These are phyloP conservation scores for Harringtonia lauricola DNA, from an alignment of 2,329 filamentous ascomycete species.

Conservation along the genomic window DNA sequence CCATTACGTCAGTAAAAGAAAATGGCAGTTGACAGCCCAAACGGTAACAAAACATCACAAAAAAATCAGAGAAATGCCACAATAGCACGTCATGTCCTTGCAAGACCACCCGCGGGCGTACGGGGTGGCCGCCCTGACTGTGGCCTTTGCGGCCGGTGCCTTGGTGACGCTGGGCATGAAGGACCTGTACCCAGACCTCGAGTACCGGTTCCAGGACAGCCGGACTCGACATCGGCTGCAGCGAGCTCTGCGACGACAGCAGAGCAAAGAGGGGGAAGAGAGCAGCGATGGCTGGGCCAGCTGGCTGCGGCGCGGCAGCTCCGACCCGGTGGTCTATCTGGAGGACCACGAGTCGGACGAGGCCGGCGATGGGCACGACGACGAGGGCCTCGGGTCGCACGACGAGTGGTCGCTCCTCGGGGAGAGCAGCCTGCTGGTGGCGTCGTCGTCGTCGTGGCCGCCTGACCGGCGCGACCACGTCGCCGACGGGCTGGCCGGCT, in stretches of 20 bases:
- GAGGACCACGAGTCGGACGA: conserved; percentile 40
- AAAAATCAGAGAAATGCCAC: neutral
- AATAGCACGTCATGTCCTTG: conserved; percentile 37
- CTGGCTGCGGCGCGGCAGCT: conserved; percentile 17
- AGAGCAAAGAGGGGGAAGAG: conserved; percentile 1
- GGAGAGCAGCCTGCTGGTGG: neutral
- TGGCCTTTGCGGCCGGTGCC: conserved; percentile 69
- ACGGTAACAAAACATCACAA: neutral
- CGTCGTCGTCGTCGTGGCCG: neutral
- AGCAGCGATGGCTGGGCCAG: neutral
- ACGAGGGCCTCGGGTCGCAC: conserved; percentile 4
- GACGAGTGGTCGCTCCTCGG: conserved; percentile 10
- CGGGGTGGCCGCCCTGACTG: conserved; percentile 52
- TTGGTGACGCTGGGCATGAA: conserved; percentile 68
- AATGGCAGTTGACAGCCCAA: too few relatives aligned
- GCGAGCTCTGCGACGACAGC: conserved; percentile 1
- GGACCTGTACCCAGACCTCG: conserved; percentile 67
- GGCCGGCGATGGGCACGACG: conserved; percentile 13
- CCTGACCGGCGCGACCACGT: conserved; percentile 25
- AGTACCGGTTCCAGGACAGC: conserved; percentile 43
- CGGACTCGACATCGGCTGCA: conserved; percentile 12
- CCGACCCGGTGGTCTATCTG: conserved; percentile 39
- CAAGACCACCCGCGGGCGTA: conserved; percentile 51
- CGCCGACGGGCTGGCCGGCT: conserved; percentile 73
- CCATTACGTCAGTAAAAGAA: neutral